phyloP scores from a whole-genome alignment of 495 filamentous ascomycete genomes.

The Hypoxylon intermedium region DNA sequence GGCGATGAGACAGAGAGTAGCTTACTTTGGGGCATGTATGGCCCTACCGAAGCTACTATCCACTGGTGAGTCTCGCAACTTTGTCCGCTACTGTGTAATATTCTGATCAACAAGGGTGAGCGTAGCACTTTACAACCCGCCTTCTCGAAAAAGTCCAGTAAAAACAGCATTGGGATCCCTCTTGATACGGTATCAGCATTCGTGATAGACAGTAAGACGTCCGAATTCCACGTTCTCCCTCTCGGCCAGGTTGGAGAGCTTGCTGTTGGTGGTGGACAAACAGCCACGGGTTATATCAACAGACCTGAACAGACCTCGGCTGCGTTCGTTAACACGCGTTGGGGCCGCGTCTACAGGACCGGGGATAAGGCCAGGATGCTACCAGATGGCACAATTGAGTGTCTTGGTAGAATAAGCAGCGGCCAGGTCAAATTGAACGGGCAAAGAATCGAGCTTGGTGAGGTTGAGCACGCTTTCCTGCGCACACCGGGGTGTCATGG shows the following conservation, averaged over 20 bases:
- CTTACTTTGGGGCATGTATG: constrained; percentile 85
- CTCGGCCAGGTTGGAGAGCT: constrained; percentile 78
- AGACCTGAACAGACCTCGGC: constrained; percentile 74
- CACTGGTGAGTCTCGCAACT: constrained; percentile 56
- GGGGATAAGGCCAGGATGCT: constrained; percentile 80
- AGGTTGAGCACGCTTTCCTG: constrained; percentile 74
- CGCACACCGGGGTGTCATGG: constrained; percentile 59
- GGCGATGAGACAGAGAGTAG: constrained; percentile 46
- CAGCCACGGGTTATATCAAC: constrained; percentile 85
- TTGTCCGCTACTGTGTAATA: background rate
- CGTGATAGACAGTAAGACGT: constrained; percentile 52
- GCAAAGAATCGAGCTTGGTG: constrained; percentile 82
- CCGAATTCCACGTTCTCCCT: constrained; percentile 61
- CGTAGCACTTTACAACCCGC: constrained; percentile 51
- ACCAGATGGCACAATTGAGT: constrained; percentile 74
- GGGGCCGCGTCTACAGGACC: constrained; percentile 76
- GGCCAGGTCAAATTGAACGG: constrained; percentile 86
- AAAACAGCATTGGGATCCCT: constrained; percentile 73
- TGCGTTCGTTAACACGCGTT: constrained; percentile 67
- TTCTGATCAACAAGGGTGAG: constrained; percentile 3
- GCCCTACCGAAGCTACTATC: constrained; percentile 84
- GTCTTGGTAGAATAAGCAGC: constrained; percentile 76
- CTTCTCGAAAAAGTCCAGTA: constrained; percentile 48
- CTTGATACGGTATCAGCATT: constrained; percentile 80
- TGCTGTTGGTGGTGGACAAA: constrained; percentile 77